Percentiles rank a stretch among this genome's conserved stretches.
Evolutionary conservation across 1,284 basidiomycete genomes (phyloP).

Genomic region (Ustilago lituana): DNA sequence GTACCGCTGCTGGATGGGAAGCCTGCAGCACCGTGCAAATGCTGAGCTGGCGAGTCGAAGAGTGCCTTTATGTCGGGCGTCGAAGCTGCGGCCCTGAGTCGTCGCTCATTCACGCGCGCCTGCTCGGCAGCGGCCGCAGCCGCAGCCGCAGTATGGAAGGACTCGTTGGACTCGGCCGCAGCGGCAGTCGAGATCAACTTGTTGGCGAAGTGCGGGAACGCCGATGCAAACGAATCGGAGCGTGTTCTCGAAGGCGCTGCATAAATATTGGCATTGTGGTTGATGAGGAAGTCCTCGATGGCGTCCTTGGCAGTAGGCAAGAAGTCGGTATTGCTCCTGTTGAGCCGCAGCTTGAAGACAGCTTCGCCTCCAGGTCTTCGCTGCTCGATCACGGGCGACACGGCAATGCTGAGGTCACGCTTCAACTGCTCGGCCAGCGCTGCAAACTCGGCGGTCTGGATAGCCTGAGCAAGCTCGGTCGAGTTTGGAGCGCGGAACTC

Average conservation of each 20-base stretch:
- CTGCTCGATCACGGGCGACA: slow-evolving; percentile 74
- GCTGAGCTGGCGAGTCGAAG: slow-evolving; percentile 72
- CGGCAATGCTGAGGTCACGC: slow-evolving; percentile 89
- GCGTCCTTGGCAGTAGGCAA: slow-evolving; percentile 87
- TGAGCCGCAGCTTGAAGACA: slow-evolving; percentile 90
- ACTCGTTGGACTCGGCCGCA: slow-evolving; percentile 55
- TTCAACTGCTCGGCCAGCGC: slow-evolving; percentile 88
- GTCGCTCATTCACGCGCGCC: slow-evolving; percentile 75
- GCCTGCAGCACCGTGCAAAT: slow-evolving; percentile 69
- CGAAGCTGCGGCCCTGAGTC: slow-evolving; percentile 82
- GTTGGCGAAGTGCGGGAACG: slow-evolving; percentile 95
- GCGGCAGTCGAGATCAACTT: slow-evolving; percentile 73
- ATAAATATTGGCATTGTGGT: slow-evolving; percentile 74
- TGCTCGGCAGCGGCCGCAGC: slow-evolving; percentile 35
- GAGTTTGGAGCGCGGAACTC: slow-evolving; percentile 87
- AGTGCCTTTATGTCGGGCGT: slow-evolving; percentile 94
- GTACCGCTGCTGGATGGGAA: slow-evolving; percentile 32
- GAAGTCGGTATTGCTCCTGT: slow-evolving; percentile 80
- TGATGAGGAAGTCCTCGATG: slow-evolving; percentile 88
- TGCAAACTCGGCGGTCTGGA: slow-evolving; percentile 80
- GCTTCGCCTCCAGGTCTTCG: slow-evolving; percentile 73
- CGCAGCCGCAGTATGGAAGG: slow-evolving; percentile 49
- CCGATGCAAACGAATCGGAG: slow-evolving; percentile 90
- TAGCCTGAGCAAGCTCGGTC: slow-evolving; percentile 79
- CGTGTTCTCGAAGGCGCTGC: slow-evolving; percentile 69